phyloP scores from a whole-genome alignment of 176 grass and related monocot genomes.

The Oryza australiensis region DNA sequence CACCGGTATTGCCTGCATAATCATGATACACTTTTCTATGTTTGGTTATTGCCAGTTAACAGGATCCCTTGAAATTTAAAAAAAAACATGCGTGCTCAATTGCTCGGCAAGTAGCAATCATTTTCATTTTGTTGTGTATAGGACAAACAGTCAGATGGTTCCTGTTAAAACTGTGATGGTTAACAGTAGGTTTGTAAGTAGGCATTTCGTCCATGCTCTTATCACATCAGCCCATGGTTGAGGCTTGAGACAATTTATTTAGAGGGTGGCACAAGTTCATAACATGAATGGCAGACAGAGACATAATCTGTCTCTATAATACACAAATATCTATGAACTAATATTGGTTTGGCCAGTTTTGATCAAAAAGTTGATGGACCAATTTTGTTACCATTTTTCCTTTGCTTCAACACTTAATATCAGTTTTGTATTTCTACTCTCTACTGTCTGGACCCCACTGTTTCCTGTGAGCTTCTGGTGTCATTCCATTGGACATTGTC shows the following conservation, averaged over 20 bases:
- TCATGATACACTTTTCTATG: neutral
- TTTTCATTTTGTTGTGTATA: neutral
- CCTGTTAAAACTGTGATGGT: neutral
- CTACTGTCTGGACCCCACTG: neutral
- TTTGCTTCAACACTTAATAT: neutral
- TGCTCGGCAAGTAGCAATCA: neutral
- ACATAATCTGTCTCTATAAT: neutral
- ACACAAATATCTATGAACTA: neutral
- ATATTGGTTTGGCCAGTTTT: neutral
- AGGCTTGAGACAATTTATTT: neutral
- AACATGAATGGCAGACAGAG: neutral
- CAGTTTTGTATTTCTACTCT: neutral
- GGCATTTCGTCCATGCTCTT: neutral
- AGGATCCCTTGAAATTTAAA: neutral
- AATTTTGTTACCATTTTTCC: neutral
- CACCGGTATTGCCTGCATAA: constrained; percentile 16
- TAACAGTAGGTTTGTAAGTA: neutral
- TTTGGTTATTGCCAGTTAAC: neutral
- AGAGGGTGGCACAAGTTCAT: constrained; percentile 15
- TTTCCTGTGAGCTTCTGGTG: constrained; percentile 11
- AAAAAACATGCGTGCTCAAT: neutral
- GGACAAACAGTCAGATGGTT: neutral
- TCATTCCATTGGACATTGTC: neutral
- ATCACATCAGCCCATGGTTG: neutral
- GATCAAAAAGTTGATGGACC: neutral